These are phyloP conservation scores for Globisporangium mamillatum DNA, from an alignment of 352 stramenopile species.

Conservation along the genomic window DNA sequence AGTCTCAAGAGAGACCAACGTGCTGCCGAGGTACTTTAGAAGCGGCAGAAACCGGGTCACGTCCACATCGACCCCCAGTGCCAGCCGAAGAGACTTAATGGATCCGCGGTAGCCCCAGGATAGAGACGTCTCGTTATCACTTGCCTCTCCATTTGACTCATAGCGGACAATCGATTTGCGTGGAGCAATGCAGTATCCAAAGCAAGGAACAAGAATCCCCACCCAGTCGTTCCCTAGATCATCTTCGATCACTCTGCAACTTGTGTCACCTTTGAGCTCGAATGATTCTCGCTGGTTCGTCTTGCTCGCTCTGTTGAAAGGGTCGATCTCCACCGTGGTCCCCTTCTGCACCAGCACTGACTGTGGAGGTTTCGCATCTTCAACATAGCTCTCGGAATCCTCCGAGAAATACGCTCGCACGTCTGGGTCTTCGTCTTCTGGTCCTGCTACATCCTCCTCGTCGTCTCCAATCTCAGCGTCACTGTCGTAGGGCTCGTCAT, in stretches of 20 bases:
- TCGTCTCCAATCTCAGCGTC: neutral
- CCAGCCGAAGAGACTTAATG: neutral
- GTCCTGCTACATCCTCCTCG: neutral
- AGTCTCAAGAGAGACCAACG: neutral
- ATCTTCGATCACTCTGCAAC: neutral
- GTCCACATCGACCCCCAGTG: neutral
- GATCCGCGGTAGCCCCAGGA: slow-evolving; percentile 1
- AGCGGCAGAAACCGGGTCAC: neutral
- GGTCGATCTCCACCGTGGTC: neutral
- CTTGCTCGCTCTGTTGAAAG: neutral
- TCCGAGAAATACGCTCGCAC: neutral
- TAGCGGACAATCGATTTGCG: neutral
- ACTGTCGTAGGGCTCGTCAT: neutral
- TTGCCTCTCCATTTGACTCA: neutral
- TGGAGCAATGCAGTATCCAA: neutral
- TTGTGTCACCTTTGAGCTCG: too few relatives aligned
- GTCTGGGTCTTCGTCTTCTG: neutral
- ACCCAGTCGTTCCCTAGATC: neutral
- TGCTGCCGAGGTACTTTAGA: neutral
- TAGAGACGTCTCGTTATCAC: neutral
- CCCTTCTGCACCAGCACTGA: neutral
- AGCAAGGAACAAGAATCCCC: neutral
- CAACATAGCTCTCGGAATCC: neutral
- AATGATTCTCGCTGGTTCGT: neutral
- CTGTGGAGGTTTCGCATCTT: neutral